Percentiles rank a stretch among this genome's conserved stretches.
Conservation (phyloP, 2,329 filamentous ascomycete genomes). For the Fusarium oligoseptatum region DNA sequence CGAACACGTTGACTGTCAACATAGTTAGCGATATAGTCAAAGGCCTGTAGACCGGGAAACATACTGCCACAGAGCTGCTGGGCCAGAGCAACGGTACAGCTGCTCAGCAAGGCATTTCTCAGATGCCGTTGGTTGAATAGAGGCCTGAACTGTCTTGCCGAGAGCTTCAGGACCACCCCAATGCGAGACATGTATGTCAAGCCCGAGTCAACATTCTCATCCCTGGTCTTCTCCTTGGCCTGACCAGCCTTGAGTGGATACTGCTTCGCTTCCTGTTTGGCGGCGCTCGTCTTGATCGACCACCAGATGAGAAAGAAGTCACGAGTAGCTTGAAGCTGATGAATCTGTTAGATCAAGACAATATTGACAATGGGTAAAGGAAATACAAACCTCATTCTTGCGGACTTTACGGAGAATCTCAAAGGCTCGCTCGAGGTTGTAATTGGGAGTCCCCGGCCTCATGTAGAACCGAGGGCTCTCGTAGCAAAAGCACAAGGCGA, state of each 20-base stretch:
- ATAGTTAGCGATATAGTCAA: conserved; percentile 24
- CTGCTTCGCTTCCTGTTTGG: background rate
- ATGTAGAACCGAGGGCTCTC: conserved; percentile 58
- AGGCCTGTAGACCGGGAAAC: background rate
- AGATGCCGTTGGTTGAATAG: conserved; percentile 29
- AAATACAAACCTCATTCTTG: conserved; percentile 40
- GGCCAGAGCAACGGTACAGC: conserved; percentile 43
- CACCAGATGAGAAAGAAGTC: conserved; percentile 54
- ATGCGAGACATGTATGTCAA: conserved; percentile 33
- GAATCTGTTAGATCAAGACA: background rate
- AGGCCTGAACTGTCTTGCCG: conserved; percentile 30
- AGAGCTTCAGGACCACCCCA: conserved; percentile 18
- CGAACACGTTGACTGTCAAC: conserved; percentile 49
- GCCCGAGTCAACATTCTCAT: background rate
- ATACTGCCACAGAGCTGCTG: conserved; percentile 48
- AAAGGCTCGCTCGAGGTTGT: conserved; percentile 52
- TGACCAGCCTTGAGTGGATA: background rate
- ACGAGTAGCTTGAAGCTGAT: conserved; percentile 53
- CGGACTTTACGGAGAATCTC: conserved; percentile 50
- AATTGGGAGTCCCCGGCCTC: conserved; percentile 49
- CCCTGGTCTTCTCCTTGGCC: too few species aligned
- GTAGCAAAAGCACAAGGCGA: conserved; percentile 54
- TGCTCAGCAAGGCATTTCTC: conserved; percentile 42
- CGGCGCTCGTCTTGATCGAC: conserved; percentile 10
- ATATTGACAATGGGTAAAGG: accelerated